Percentiles rank a stretch among this genome's conserved stretches.
Conservation (phyloP, 2,329 filamentous ascomycete species). For the Harringtonia lauricola region DNA sequence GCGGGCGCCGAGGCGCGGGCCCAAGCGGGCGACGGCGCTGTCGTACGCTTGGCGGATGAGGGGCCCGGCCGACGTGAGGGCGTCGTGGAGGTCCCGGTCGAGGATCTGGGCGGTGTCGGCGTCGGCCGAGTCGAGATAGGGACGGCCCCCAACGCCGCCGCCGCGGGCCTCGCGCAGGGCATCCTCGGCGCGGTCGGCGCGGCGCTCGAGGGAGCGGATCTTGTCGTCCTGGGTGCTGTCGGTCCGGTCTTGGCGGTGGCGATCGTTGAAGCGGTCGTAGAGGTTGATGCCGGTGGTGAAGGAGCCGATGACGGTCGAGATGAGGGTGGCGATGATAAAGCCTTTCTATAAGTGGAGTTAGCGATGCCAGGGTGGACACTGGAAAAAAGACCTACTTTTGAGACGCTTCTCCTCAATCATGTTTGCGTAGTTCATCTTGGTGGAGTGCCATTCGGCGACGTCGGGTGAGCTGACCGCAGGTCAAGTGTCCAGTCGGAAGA, state of each 20-base stretch:
- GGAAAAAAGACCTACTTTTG: slow-evolving; percentile 12
- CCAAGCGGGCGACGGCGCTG: slow-evolving; percentile 18
- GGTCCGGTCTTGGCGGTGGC: slow-evolving; percentile 19
- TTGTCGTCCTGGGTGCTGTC: slow-evolving; percentile 21
- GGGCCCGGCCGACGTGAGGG: slow-evolving; percentile 20
- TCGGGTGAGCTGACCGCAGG: not conserved
- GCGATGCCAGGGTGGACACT: not conserved
- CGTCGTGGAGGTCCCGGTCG: slow-evolving; percentile 17
- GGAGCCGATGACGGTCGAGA: slow-evolving; percentile 26
- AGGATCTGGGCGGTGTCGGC: too few relatives aligned
- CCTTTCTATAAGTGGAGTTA: too few relatives aligned
- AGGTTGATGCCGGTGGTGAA: slow-evolving; percentile 25
- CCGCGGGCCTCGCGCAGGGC: too few relatives aligned
- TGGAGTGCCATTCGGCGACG: not conserved
- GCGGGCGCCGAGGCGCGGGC: slow-evolving; percentile 19
- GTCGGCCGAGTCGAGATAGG: slow-evolving; percentile 16
- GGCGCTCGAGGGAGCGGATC: slow-evolving; percentile 20
- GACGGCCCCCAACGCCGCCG: not conserved
- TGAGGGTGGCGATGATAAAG: slow-evolving; percentile 27
- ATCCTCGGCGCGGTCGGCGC: slow-evolving; percentile 14
- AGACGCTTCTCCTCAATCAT: slow-evolving; percentile 25
- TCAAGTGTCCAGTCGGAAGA: too few relatives aligned
- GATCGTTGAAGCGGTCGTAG: slow-evolving; percentile 23
- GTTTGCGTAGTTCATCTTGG: slow-evolving; percentile 18
- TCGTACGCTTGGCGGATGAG: slow-evolving; percentile 24